These are phyloP conservation scores for Boechera retrofracta DNA, from an alignment of 345 rosid genomes.

Conservation along the genomic window DNA sequence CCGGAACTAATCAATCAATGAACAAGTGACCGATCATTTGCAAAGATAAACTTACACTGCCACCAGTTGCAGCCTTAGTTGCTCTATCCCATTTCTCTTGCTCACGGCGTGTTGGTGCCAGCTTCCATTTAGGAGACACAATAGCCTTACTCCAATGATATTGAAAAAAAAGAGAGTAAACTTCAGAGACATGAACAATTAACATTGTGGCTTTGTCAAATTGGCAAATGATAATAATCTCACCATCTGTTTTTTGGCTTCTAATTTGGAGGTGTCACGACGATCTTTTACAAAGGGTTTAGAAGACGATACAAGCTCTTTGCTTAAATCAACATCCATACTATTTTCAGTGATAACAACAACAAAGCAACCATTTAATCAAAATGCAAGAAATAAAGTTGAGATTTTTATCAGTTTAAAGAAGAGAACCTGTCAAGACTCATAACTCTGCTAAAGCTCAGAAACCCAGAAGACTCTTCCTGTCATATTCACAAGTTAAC, in stretches of 20 bases:
- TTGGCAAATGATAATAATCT: background rate
- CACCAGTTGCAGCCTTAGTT: slow-evolving; percentile 81
- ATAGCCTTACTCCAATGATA: slow-evolving; percentile 47
- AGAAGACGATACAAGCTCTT: slow-evolving; percentile 64
- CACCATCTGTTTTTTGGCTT: slow-evolving; percentile 50
- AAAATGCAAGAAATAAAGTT: slow-evolving; percentile 15
- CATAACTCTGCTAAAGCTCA: slow-evolving; percentile 90
- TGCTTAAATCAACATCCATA: slow-evolving; percentile 85
- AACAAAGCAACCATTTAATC: slow-evolving; percentile 3
- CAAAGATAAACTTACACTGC: slow-evolving; percentile 65
- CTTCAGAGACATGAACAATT: slow-evolving; percentile 29
- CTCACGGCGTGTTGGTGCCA: slow-evolving; percentile 82
- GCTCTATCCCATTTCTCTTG: slow-evolving; percentile 97
- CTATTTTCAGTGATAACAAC: slow-evolving; percentile 43
- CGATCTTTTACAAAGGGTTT: slow-evolving; percentile 44
- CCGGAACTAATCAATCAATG: background rate
- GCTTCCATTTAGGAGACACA: slow-evolving; percentile 59
- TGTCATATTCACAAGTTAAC: slow-evolving; percentile 41
- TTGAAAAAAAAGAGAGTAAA: background rate
- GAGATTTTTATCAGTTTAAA: slow-evolving; percentile 18
- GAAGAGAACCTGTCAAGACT: slow-evolving; percentile 74
- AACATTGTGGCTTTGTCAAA: slow-evolving; percentile 8
- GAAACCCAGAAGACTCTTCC: slow-evolving; percentile 84
- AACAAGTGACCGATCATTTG: background rate
- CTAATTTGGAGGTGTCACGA: slow-evolving; percentile 33